phyloP scores from a whole-genome alignment of 2,329 filamentous ascomycete genomes.

The Stylonectria norvegica region DNA sequence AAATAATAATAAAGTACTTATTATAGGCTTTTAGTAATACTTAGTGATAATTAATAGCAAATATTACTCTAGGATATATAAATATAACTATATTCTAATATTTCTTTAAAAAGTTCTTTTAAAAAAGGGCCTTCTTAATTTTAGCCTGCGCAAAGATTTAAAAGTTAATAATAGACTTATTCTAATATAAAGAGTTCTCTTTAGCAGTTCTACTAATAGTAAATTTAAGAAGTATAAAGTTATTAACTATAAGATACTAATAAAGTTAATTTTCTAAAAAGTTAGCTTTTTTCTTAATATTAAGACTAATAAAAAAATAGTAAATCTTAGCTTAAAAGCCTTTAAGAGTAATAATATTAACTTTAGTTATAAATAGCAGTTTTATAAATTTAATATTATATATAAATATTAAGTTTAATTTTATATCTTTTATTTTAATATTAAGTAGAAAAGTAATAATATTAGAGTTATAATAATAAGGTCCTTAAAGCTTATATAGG shows the following conservation, averaged over 20 bases:
- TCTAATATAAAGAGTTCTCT: conserved; percentile 41
- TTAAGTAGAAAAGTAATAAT: conserved; percentile 17
- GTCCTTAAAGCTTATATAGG: conserved; percentile 42
- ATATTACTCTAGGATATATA: too few species aligned
- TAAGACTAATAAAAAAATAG: conserved; percentile 42
- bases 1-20: too few species aligned
- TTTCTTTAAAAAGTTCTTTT: too few species aligned
- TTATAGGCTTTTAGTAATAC: too few species aligned
- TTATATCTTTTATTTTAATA: conserved; percentile 44
- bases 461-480: conserved; percentile 27
- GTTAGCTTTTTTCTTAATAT: conserved; percentile 40
- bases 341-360: conserved; percentile 42
- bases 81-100: too few species aligned
- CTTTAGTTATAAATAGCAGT: conserved; percentile 32
- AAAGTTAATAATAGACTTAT: conserved; percentile 47
- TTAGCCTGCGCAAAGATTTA: conserved; percentile 45
- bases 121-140: conserved; percentile 32
- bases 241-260: conserved; percentile 31
- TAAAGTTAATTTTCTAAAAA: conserved; percentile 41
- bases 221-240: conserved; percentile 36
- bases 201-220: conserved; percentile 36
- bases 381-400: conserved; percentile 26
- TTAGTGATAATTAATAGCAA: too few species aligned
- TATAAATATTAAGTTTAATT: conserved; percentile 32
- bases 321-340: conserved; percentile 45